Conservation (phyloP, 1,284 basidiomycete species). For the Ganoderma meredithae region DNA sequence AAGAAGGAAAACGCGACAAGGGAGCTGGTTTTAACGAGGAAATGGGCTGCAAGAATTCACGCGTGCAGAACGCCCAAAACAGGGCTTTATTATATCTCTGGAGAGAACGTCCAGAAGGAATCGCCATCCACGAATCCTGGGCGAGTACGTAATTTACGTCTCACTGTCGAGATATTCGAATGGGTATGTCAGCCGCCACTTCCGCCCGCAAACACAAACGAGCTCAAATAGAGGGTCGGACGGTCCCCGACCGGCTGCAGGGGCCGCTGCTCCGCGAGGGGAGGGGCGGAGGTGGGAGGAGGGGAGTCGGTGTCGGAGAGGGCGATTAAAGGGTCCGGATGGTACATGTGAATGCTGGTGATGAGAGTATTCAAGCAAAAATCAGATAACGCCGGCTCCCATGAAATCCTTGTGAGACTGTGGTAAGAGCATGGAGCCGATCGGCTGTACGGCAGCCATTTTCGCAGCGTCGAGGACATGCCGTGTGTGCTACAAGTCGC, state of each 20-base stretch:
- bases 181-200: conserved; percentile 24
- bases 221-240: conserved; percentile 4
- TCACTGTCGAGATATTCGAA: conserved; percentile 28
- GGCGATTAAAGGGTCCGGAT: conserved; percentile 24
- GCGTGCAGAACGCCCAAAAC: conserved; percentile 59
- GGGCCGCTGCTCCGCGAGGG: conserved; percentile 1
- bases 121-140: conserved; percentile 51
- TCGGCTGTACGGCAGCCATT: conserved; percentile 23
- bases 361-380: conserved; percentile 30
- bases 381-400: conserved; percentile 36
- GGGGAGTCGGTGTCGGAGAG: background rate
- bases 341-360: conserved; percentile 27
- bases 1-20: conserved; percentile 67
- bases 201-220: conserved; percentile 11
- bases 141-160: conserved; percentile 61
- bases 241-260: conserved; percentile 3
- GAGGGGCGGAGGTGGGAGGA: background rate
- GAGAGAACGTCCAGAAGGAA: conserved; percentile 37
- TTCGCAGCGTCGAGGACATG: conserved; percentile 15
- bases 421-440: conserved; percentile 24
- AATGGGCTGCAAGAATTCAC: conserved; percentile 74
- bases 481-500: conserved; percentile 10
- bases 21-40: conserved; percentile 77
- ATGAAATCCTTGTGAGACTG: conserved; percentile 29
- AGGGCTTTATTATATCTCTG: conserved; percentile 64